Conservation (phyloP, 2,329 filamentous ascomycete species). For the Lachnellula hyalina region DNA sequence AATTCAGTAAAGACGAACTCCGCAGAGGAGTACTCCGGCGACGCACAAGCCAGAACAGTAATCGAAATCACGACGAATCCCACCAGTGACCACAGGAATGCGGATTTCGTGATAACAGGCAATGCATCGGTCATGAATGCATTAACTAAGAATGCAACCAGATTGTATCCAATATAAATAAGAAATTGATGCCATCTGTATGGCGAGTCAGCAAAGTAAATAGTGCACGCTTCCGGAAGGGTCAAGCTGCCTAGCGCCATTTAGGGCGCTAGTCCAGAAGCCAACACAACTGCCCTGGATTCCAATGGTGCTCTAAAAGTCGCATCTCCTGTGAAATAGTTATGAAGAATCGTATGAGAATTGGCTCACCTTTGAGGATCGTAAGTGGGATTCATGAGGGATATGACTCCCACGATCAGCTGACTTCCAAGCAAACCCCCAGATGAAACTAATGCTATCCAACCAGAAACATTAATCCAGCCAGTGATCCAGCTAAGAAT, state of each 20-base stretch:
- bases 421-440: conserved; percentile 50
- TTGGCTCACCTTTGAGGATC: conserved; percentile 37
- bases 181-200: conserved; percentile 46
- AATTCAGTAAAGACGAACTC: conserved; percentile 51
- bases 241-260: too few species aligned
- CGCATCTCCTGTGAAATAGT: too few species aligned
- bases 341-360: too few species aligned
- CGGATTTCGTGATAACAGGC: conserved; percentile 43
- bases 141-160: conserved; percentile 42
- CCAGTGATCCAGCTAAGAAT: conserved; percentile 41
- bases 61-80: conserved; percentile 48
- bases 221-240: too few species aligned
- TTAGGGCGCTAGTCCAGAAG: too few species aligned
- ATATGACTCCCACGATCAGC: conserved; percentile 48
- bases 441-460: conserved; percentile 42
- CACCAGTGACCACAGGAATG: conserved; percentile 48
- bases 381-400: conserved; percentile 44
- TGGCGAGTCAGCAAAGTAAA: too few species aligned
- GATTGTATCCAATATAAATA: conserved; percentile 45
- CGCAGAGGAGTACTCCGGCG: conserved; percentile 44
- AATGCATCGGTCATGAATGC: conserved; percentile 44
- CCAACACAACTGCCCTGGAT: too few species aligned
- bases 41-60: conserved; percentile 47
- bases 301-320: too few species aligned
- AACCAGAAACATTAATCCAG: conserved; percentile 43